Evolutionary conservation across 2,329 filamentous ascomycete genomes (phyloP), one percentile per base, ranked within the genome.

Genomic region (Clonostachys sp.): DNA sequence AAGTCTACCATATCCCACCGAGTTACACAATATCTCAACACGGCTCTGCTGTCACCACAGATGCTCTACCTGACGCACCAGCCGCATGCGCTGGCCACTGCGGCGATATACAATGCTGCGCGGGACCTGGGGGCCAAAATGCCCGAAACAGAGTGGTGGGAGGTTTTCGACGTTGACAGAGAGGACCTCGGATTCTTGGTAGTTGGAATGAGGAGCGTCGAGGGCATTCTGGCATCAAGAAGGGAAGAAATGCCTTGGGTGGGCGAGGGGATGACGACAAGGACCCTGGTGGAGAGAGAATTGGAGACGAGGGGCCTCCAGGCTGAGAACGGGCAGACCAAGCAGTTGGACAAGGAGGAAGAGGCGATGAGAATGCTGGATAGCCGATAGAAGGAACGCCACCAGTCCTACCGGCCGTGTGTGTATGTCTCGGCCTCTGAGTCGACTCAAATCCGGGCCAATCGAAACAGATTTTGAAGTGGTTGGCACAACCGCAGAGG

Each of bases 101-200:
- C 91, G 2, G 89, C 91, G 1, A 87, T 96, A 34, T 99, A 97
- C 62, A 81, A 90, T n/a, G 89, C 92, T 0, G 87, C 90, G 1
- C 79, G 85, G 41, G 91, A 97, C 55, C 64, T 81, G 2, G 84
- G 79, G 0, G 81, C 87, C 12, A 91, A 89, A 63, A 77, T 96
- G 68, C 90, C 92, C 0, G 87, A 87, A 53, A 81, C 80, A 43
- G 85, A 89, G 53, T 99, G 94, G 94, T 99, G 94, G 94, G 91
- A 96, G 66, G 89, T 97, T 0, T 97, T 97, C 64, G 94, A 99
- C 65, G 89, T 94, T 8, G 91, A 96, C 58, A 78, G 94, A 45
- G 94, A 99, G 71, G 91, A 96, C 63, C 74, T 99, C 35, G 94
- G 94, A 0, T 97, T 97, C 57, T 67, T 97, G 49, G 91, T 95